These are phyloP conservation scores for Schizophyllum commune DNA, from an alignment of 1,284 basidiomycete genomes.

Conservation along the genomic window DNA sequence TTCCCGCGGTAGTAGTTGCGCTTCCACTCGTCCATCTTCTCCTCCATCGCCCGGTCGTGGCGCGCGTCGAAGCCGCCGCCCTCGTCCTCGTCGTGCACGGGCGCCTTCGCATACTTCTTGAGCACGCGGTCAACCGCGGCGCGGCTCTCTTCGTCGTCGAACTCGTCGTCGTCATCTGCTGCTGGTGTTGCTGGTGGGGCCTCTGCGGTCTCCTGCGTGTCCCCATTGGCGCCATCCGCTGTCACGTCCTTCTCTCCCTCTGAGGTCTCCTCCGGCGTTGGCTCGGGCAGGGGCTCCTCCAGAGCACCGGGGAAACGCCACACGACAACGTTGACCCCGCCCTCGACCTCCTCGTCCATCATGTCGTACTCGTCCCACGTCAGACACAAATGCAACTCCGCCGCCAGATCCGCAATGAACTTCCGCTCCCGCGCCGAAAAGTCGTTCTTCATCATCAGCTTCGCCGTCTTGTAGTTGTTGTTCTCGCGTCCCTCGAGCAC, in stretches of 20 bases:
- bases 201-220: neutral
- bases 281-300: neutral
- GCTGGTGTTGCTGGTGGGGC: neutral
- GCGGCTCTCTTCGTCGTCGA: slow-evolving; percentile 50
- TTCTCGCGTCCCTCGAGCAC: slow-evolving; percentile 48
- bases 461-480: slow-evolving; percentile 29
- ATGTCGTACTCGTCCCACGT: slow-evolving; percentile 74
- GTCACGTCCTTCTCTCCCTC: neutral
- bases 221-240: slow-evolving; percentile 7
- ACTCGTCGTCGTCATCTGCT: slow-evolving; percentile 35
- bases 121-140: slow-evolving; percentile 79
- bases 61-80: slow-evolving; percentile 67
- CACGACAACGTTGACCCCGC: slow-evolving; percentile 30
- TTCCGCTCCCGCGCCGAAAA: slow-evolving; percentile 72
- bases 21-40: slow-evolving; percentile 94
- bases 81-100: slow-evolving; percentile 58
- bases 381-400: slow-evolving; percentile 67
- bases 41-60: slow-evolving; percentile 64
- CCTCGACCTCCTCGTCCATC: slow-evolving; percentile 62
- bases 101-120: slow-evolving; percentile 83
- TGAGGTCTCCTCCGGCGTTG: neutral
- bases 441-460: slow-evolving; percentile 64
- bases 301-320: slow-evolving; percentile 4
- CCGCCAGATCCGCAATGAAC: slow-evolving; percentile 71
- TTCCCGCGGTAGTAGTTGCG: slow-evolving; percentile 80